Evolutionary conservation across 108 stramenopile genomes (phyloP), one percentile per base, ranked within the genome.

Genomic region (Pseudonitzschia multistriata): DNA sequence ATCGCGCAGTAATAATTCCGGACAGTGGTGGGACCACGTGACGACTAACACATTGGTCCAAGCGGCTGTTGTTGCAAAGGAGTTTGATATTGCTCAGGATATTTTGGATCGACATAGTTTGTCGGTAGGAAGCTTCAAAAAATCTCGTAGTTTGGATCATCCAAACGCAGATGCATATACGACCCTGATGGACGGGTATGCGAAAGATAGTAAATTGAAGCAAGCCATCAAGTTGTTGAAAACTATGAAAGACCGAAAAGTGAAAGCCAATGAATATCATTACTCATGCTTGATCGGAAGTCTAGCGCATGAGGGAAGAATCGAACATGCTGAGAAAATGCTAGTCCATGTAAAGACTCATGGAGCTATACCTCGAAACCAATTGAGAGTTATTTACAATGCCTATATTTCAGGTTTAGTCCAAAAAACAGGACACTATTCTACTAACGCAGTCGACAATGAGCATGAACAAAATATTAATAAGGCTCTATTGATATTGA

Each of bases 101-200:
- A 73, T 93, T 7, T 59, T 93, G 25, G 54, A 74, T 13, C 64
- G 74, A 59, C 67, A 85, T 53, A 85, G 88, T 7, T 54, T 67
- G 24, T 33, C 54, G 36, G 14, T 24, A 40, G 40, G 28, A 37
- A 36, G 19, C 22, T 34, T 30, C 10, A 60, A 63, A 2, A n/a
- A 59, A 6, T 19, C 3, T 59, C 57, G 57, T n/a, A 11, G 56
- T 34, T n/a, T n/a, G 39, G 57, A 59, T 59, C 92, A 93, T 79
- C 89, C 88, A 24, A 93, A 93, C 55, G 81, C 88, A 21, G 92
- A 93, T 75, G 92, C 92, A 0, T 93, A 93, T 66, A 93, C 92
- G 5, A 77, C 80, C n/a, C 68, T 89, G 17, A 45, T 93, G 27
- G 88, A 90, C 73, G 89, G 79, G 30, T 89, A 87, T 63, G 84